Percentiles rank a stretch among this genome's conserved stretches.
Conservation (phyloP, 805 yeast species). For the Yarrowia osloensis region DNA sequence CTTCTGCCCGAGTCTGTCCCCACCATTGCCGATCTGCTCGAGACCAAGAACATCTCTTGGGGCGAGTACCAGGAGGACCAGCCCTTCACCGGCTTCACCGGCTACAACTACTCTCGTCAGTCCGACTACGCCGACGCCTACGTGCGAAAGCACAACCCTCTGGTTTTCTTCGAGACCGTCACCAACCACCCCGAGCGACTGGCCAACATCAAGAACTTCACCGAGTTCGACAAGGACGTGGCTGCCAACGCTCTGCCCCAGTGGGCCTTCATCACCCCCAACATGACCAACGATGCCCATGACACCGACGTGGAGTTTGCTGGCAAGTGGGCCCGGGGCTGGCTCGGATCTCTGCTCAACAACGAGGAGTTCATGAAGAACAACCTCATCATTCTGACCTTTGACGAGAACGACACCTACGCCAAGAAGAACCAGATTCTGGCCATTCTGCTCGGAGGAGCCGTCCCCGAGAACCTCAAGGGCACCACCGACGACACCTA, state of each 20-base stretch:
- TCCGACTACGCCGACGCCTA: slow-evolving; percentile 50
- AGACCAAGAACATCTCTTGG: slow-evolving; percentile 52
- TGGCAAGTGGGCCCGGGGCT: slow-evolving; percentile 50
- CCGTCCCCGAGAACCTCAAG: slow-evolving; percentile 45
- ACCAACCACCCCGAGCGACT: slow-evolving; percentile 44
- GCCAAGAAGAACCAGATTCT: slow-evolving; percentile 49
- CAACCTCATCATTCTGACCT: slow-evolving; percentile 51
- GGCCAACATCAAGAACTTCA: slow-evolving; percentile 52
- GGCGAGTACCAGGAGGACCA: slow-evolving; percentile 56
- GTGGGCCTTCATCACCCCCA: slow-evolving; percentile 57
- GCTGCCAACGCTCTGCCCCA: slow-evolving; percentile 50
- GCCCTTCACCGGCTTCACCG: slow-evolving; percentile 56
- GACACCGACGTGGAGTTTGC: slow-evolving; percentile 51
- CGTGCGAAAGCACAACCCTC: slow-evolving; percentile 57
- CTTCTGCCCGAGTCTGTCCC: slow-evolving; percentile 51
- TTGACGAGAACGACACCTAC: slow-evolving; percentile 53
- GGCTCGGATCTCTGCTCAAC: slow-evolving; percentile 49
- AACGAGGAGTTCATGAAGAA: slow-evolving; percentile 52
- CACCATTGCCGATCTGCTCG: slow-evolving; percentile 52
- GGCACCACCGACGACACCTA: slow-evolving; percentile 52
- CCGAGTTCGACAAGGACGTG: slow-evolving; percentile 49
- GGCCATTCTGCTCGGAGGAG: slow-evolving; percentile 53
- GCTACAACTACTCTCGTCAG: slow-evolving; percentile 51
- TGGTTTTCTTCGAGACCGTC: slow-evolving; percentile 49
- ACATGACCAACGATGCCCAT: slow-evolving; percentile 57